These are phyloP conservation scores for Umbelopsis ramanniana DNA, from an alignment of 192 early-diverging fungal species.

Conservation along the genomic window DNA sequence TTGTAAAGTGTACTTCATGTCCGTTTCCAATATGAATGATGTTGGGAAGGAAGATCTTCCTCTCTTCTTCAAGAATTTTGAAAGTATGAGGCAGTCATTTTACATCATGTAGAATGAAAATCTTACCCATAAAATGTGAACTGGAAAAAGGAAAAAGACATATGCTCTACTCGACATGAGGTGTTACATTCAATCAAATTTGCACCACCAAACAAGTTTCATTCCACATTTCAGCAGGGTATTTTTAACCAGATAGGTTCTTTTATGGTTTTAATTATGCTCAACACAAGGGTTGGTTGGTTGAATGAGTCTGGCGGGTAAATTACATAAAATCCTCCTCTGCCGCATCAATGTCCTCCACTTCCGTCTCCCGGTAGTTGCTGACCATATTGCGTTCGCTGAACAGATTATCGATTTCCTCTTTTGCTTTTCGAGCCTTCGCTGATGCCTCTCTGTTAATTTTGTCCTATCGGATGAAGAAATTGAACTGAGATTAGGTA, in stretches of 20 bases:
- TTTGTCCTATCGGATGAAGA: constrained; percentile 1
- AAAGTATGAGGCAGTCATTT: not conserved
- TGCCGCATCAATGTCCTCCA: constrained; percentile 52
- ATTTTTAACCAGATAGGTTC: no score
- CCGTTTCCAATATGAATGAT: not conserved
- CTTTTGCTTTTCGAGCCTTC: constrained; percentile 43
- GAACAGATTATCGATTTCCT: constrained; percentile 58
- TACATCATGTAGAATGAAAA: not conserved
- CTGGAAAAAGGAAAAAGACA: not conserved
- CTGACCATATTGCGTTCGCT: constrained; percentile 54
- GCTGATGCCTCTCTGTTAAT: constrained; percentile 16
- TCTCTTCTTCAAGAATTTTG: not conserved
- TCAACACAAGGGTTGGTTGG: no score
- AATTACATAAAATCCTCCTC: constrained; percentile 73
- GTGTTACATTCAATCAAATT: constrained; percentile 14
- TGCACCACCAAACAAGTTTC: not conserved
- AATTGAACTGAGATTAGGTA: not conserved
- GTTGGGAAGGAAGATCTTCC: not conserved
- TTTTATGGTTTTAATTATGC: no score
- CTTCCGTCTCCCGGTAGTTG: constrained; percentile 55
- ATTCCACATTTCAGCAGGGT: not conserved
- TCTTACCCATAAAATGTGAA: not conserved
- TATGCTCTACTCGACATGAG: not conserved
- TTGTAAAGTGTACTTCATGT: not conserved
- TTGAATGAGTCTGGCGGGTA: no score